phyloP scores from a whole-genome alignment of 2,329 filamentous ascomycete genomes.

The Periconia sp. region DNA sequence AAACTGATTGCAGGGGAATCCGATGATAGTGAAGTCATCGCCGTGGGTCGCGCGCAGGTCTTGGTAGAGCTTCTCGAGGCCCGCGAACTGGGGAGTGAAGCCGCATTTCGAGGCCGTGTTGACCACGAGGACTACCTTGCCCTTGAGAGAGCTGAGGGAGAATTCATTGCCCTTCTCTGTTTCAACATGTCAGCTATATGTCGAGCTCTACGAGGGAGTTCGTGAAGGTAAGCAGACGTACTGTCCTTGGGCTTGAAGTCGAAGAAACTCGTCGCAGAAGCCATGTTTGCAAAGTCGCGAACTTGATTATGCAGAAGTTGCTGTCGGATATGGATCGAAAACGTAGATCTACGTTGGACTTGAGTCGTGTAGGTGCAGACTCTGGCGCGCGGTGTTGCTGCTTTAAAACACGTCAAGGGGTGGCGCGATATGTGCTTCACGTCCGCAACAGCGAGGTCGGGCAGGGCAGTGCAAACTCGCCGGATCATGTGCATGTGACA shows the following conservation, averaged over 20 bases:
- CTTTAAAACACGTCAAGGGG: conserved; percentile 2
- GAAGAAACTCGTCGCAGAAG: conserved; percentile 75
- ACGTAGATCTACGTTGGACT: no score
- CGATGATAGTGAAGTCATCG: conserved; percentile 84
- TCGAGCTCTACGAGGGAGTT: no score
- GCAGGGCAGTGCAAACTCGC: conserved; percentile 14
- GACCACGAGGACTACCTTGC: conserved; percentile 94
- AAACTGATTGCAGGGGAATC: conserved; percentile 99
- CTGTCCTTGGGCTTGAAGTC: conserved; percentile 85
- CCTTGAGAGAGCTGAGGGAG: conserved; percentile 73
- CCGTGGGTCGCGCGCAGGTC: conserved; percentile 70
- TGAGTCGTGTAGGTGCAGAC: no score
- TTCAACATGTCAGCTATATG: neutral
- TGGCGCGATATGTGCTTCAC: conserved; percentile 11
- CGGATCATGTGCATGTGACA: conserved; percentile 15
- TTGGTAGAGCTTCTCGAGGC: conserved; percentile 90
- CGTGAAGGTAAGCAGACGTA: conserved; percentile 53
- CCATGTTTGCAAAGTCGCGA: conserved; percentile 62
- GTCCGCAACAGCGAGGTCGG: conserved; percentile 7
- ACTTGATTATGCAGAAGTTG: no score
- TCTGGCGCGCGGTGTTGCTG: neutral
- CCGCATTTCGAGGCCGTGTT: conserved; percentile 99
- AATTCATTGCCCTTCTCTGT: conserved; percentile 76
- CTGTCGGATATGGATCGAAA: no score
- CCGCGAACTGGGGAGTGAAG: conserved; percentile 94